Evolutionary conservation across 176 grass and related monocot genomes (phyloP), one percentile per base, ranked within the genome.

Genomic region (Carex littledalei): DNA sequence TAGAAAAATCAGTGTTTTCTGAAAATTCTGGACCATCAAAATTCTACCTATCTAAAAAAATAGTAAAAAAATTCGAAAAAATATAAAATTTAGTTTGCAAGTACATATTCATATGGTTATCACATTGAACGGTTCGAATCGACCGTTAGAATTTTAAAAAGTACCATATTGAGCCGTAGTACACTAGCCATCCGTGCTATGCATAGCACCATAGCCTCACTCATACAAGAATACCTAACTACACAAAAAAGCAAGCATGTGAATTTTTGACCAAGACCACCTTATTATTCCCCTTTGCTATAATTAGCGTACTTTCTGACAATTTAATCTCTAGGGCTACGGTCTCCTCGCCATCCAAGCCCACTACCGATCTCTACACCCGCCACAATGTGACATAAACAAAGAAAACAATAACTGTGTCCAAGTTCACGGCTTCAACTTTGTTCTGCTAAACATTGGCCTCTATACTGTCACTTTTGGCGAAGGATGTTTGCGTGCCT

Each of bases 381-480:
- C 89, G 0, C 86, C 88, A 14, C 54, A 84, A 20, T 93, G 91
- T 37, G 82, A 87, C 82, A 49, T 82, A 58, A 1, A 2, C 41
- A 86, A 55, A 34, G 63, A 81, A 75, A 67, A 78, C 9, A 43
- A 37, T 17, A 60, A 55, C 34, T 88, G 87, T 78, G 14, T 62
- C 24, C 14, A 52, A 83, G 86, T 71, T 39, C 66, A 79, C 37
- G 81, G 91, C 26, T 13, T 47, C 11, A 83, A 88, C 64, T 47
- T 67, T 22, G 84, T 65, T 62, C 72, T 93, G 2, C 88, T 94
- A 5, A 79, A 22, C 26, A 63, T 89, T 24, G 88, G 90, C 24
- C 86, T 94, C 7, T 94, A 92, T 50, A 16, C 91, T 35, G 83
- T 91, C 50, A 34, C 93, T 20, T 63, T 86, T 3, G 90, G 93